phyloP scores from a whole-genome alignment of 768 basidiomycete genomes.

The Gautieria morchelliformis region DNA sequence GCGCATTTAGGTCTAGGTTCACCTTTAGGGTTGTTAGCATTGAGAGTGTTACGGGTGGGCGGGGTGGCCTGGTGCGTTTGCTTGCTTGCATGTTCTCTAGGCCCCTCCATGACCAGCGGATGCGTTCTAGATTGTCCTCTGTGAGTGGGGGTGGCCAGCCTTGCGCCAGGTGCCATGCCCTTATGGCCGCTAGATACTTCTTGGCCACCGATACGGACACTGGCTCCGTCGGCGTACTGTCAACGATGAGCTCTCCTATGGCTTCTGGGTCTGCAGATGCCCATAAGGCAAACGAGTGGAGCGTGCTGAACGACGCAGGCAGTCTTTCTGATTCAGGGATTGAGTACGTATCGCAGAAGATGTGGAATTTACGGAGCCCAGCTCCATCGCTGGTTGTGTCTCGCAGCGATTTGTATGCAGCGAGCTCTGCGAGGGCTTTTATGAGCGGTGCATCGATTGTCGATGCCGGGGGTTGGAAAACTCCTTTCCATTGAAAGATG shows the following conservation, averaged over 20 bases:
- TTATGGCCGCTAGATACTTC: constrained; percentile 28
- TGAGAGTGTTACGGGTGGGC: constrained; percentile 28
- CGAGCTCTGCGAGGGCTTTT: constrained; percentile 10
- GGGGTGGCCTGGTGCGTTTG: constrained; percentile 15
- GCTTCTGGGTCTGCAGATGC: constrained; percentile 22
- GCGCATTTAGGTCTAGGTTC: too few relatives aligned
- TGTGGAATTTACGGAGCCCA: constrained; percentile 22
- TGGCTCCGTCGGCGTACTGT: constrained; percentile 21
- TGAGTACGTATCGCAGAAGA: constrained; percentile 24
- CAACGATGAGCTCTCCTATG: constrained; percentile 1
- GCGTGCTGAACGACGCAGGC: constrained; percentile 19
- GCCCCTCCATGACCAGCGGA: constrained; percentile 23
- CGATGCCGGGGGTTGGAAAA: constrained; percentile 19
- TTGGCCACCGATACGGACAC: constrained; percentile 15
- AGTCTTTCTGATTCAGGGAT: constrained; percentile 19
- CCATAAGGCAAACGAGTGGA: constrained; percentile 30
- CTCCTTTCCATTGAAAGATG: constrained; percentile 25
- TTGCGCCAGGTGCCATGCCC: constrained; percentile 31
- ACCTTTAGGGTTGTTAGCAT: too few relatives aligned
- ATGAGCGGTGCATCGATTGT: constrained; percentile 18
- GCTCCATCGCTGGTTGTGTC: constrained; percentile 15
- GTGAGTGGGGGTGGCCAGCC: constrained; percentile 28
- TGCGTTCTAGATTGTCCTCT: constrained; percentile 11
- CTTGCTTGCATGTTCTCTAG: too few relatives aligned
- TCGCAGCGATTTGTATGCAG: constrained; percentile 16